phyloP scores from a whole-genome alignment of 2,329 filamentous ascomycete species.

The Sclerotiophoma versabilis region DNA sequence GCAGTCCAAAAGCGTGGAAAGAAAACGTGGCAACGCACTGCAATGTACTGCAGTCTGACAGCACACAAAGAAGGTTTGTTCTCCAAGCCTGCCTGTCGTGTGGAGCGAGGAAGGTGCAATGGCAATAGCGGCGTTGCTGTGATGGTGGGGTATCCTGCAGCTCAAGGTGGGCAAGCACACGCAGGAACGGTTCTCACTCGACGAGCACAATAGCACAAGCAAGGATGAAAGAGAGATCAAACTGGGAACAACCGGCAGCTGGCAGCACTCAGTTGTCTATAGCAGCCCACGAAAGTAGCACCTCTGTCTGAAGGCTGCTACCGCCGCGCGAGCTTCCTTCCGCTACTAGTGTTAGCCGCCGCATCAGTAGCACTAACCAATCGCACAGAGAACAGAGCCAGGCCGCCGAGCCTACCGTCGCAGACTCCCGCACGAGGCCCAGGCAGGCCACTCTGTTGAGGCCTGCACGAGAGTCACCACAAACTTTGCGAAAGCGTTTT shows the following conservation, averaged over 20 bases:
- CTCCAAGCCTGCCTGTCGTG: constrained; percentile 19
- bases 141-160: constrained; percentile 27
- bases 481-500: constrained; percentile 17
- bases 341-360: constrained; percentile 21
- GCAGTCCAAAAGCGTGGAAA: constrained; percentile 2
- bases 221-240: constrained; percentile 13
- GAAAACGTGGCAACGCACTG: constrained; percentile 19
- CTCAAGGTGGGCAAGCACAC: constrained; percentile 13
- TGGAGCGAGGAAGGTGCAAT: constrained; percentile 19
- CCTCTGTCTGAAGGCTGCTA: constrained; percentile 16
- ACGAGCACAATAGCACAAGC: constrained; percentile 16
- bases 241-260: constrained; percentile 10
- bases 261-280: constrained; percentile 17
- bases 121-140: constrained; percentile 15
- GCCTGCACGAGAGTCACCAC: constrained; percentile 17
- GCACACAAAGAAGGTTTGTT: constrained; percentile 14
- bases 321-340: constrained; percentile 21
- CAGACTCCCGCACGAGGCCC: constrained; percentile 17
- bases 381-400: constrained; percentile 2
- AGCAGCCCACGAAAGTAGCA: constrained; percentile 5
- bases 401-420: constrained; percentile 12
- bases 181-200: constrained; percentile 18
- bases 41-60: constrained; percentile 7
- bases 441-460: constrained; percentile 10
- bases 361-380: constrained; percentile 17